Base-by-base conservation (phyloP, 768 basidiomycete genomes). In the Collybiopsis luxurians region DNA sequence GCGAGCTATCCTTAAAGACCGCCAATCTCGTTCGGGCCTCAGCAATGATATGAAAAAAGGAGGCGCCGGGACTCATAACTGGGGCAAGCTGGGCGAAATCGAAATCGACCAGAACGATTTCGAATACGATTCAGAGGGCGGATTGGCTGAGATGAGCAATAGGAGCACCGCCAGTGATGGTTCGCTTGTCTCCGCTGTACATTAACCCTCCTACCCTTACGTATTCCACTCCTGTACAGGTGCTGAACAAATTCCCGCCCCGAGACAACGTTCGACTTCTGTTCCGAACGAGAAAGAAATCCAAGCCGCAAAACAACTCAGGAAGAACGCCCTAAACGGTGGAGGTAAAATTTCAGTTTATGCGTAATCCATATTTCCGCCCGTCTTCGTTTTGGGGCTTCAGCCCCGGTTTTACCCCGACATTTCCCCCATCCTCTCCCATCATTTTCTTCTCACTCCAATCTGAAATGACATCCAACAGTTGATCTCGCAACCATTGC, bases 31-130 rank as follows among this genome's bases (percentile, higher is more conserved):
- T 73, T 82, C 85, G 38, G 92, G 92, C 55, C 78, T 87, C 56
- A 83, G 87, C 77, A 80, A 80, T 64, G 80, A 79, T 63, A 63
- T 87, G 57, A 86, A 85, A 73, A 94, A 94, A 75, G 78, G 82
- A 59, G 93, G 93, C 54, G 85, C 83, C 24, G 93, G 93, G 31
- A 76, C 80, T 6, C 85, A 94, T 74, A 93, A 91, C 74, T 96
- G 93, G 93, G 93, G 93, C 56, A 81, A 78, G 54, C 67, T 90
- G 2, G 77, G 89, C 64, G 89, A 92, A 73, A 67, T 69, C 24
- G 80, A 77, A 36, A 87, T 84, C 1, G 55, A 79, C 42, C 74
- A 73, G 21, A 90, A 90, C 70, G 84, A 84, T 65, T 72, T 27
- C 15, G 50, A 75, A 45, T 65, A 67, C 21, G 79, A 80, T 17